A percentile compares a stretch with the other conserved stretches of the same genome.
These are phyloP conservation scores for Capsicum baccatum DNA, from an alignment of 257 asterid genomes.

Conservation along the genomic window DNA sequence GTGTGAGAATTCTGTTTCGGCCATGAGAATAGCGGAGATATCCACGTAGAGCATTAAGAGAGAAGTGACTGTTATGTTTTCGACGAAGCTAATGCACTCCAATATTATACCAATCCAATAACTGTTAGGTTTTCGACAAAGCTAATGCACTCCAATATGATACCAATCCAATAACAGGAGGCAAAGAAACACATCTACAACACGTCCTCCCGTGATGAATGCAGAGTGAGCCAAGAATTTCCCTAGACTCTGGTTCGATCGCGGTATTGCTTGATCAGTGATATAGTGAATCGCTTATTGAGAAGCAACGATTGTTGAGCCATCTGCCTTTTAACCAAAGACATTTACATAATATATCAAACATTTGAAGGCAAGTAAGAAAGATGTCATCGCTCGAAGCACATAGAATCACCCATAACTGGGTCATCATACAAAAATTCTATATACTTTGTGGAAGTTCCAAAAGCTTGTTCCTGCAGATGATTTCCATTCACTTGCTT, in stretches of 20 bases:
- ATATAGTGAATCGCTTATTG: background rate
- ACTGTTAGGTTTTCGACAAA: no score
- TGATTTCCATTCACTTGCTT: no score
- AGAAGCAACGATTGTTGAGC: background rate
- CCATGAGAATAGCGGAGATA: no score
- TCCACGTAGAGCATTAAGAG: no score
- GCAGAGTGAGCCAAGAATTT: slow-evolving; percentile 42
- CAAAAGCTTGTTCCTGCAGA: background rate
- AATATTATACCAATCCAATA: no score
- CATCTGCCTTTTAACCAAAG: background rate
- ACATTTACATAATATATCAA: background rate
- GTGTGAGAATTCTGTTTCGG: no score
- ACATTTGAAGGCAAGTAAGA: background rate
- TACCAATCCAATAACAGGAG: background rate
- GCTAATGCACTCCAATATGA: background rate
- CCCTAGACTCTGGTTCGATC: background rate
- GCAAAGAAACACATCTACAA: slow-evolving; percentile 38
- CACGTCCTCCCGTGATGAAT: slow-evolving; percentile 50
- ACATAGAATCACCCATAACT: background rate
- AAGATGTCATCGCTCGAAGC: background rate
- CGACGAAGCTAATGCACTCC: no score
- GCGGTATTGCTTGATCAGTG: background rate
- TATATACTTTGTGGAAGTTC: background rate
- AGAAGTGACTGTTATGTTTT: no score
- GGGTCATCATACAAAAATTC: background rate